A percentile compares a stretch with the other conserved stretches of the same genome.
Conservation (phyloP, 805 yeast genomes). For the Candida xyloterini region DNA sequence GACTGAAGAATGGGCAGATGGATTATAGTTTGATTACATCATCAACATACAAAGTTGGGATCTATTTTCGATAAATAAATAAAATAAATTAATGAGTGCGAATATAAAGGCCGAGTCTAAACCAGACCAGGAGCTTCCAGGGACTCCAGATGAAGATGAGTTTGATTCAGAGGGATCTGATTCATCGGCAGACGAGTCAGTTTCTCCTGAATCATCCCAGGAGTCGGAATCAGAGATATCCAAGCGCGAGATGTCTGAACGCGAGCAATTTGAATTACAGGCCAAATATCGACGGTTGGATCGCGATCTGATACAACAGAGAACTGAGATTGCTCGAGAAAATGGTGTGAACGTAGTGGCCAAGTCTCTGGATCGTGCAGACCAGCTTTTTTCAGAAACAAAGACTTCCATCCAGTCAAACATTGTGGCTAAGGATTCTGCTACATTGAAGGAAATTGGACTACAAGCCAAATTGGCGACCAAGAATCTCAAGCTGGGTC, state of each 20-base stretch:
- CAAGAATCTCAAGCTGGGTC: conserved; percentile 56
- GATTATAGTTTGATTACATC: conserved; percentile 6
- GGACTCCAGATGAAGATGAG: conserved; percentile 1
- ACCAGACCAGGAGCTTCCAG: neutral
- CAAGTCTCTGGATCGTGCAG: conserved; percentile 42
- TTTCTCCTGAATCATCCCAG: conserved; percentile 5
- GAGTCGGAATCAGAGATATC: conserved; percentile 11
- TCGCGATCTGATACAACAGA: conserved; percentile 30
- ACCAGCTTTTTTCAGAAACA: conserved; percentile 43
- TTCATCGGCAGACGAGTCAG: conserved; percentile 8
- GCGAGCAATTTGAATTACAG: conserved; percentile 26
- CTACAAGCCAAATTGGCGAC: conserved; percentile 64
- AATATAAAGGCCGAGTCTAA: conserved; percentile 3
- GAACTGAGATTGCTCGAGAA: conserved; percentile 53
- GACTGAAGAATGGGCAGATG: conserved; percentile 7
- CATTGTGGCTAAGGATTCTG: conserved; percentile 61
- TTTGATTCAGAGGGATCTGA: conserved; percentile 11
- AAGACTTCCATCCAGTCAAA: conserved; percentile 36
- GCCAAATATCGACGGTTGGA: conserved; percentile 26
- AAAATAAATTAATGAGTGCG: conserved; percentile 8
- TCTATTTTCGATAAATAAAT: conserved; percentile 3
- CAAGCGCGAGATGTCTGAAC: conserved; percentile 23
- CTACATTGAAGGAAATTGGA: conserved; percentile 57
- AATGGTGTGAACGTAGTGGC: conserved; percentile 52
- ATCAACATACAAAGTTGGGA: neutral